Conservation (phyloP, 345 rosid genomes). For the Dipteronia dyeriana region DNA sequence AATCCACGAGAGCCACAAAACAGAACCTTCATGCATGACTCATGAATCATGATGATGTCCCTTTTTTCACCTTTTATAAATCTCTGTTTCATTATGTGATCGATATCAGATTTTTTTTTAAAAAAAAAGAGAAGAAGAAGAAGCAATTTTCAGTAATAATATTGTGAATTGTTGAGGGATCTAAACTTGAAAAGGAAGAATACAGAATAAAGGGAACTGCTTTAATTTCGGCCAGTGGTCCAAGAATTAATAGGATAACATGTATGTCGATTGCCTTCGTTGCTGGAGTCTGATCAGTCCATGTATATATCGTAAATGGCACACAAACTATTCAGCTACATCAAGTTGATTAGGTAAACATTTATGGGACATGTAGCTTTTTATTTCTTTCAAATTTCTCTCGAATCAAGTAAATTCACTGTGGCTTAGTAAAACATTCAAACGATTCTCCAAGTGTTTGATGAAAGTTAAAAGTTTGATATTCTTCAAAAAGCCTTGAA, state of each 20-base stretch:
- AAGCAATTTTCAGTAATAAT: too few relatives aligned
- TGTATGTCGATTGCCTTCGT: neutral
- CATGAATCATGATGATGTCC: neutral
- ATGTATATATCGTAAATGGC: neutral
- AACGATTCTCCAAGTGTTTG: neutral
- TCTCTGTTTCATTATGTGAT: too few relatives aligned
- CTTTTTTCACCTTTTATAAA: too few relatives aligned
- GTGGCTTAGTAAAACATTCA: neutral
- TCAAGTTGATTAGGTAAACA: neutral
- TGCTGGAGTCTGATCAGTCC: neutral
- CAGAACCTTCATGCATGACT: neutral
- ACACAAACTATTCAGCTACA: neutral
- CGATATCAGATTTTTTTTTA: too few relatives aligned
- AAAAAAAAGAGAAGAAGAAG: too few relatives aligned
- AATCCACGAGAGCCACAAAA: neutral
- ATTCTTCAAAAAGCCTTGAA: neutral
- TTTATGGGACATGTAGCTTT: too few relatives aligned
- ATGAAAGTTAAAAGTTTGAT: neutral
- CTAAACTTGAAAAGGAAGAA: neutral
- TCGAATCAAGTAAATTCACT: neutral
- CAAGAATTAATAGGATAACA: neutral
- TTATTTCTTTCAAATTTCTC: too few relatives aligned
- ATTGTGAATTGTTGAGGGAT: too few relatives aligned
- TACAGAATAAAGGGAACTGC: neutral
- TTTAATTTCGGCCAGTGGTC: neutral